Evolutionary conservation across 2,329 filamentous ascomycete genomes (phyloP).

Genomic region (Claviceps digitariae): DNA sequence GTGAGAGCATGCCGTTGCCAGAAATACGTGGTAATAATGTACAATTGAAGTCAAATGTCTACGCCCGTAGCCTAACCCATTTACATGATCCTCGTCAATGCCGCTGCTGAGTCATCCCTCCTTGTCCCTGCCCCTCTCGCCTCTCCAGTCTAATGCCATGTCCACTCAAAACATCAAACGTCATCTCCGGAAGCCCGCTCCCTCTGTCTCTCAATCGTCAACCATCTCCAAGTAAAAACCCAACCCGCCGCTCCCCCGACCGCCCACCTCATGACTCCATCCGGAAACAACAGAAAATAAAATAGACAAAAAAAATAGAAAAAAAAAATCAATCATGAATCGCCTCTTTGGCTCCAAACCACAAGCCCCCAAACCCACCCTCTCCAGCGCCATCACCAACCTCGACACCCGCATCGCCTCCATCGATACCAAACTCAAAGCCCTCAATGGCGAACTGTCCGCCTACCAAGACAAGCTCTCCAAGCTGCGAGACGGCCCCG

Average conservation of each 20-base stretch:
- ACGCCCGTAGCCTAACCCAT: too few species aligned
- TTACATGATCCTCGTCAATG: neutral
- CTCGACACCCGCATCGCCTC: constrained; percentile 73
- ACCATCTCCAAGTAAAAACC: too few species aligned
- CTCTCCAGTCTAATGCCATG: neutral
- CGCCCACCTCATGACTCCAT: too few species aligned
- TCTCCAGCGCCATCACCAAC: constrained; percentile 70
- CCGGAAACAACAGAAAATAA: too few species aligned
- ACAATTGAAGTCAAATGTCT: too few species aligned
- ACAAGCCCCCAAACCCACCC: constrained; percentile 78
- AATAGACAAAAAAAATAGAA: neutral
- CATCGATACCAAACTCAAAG: constrained; percentile 88
- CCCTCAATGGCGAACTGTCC: constrained; percentile 78
- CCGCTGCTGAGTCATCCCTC: constrained; percentile 2
- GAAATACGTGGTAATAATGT: too few species aligned
- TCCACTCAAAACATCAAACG: too few species aligned
- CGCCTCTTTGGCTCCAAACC: constrained; percentile 85
- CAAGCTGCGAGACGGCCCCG: constrained; percentile 92
- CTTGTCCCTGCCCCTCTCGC: neutral
- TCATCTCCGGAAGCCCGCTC: too few species aligned
- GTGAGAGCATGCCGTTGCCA: too few species aligned
- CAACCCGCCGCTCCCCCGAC: too few species aligned
- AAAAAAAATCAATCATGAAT: constrained; percentile 56
- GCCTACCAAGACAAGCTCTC: constrained; percentile 77
- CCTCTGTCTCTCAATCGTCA: too few species aligned